These are phyloP conservation scores for Arthrobotrys sinensis DNA, from an alignment of 2,329 filamentous ascomycete genomes.

Conservation along the genomic window DNA sequence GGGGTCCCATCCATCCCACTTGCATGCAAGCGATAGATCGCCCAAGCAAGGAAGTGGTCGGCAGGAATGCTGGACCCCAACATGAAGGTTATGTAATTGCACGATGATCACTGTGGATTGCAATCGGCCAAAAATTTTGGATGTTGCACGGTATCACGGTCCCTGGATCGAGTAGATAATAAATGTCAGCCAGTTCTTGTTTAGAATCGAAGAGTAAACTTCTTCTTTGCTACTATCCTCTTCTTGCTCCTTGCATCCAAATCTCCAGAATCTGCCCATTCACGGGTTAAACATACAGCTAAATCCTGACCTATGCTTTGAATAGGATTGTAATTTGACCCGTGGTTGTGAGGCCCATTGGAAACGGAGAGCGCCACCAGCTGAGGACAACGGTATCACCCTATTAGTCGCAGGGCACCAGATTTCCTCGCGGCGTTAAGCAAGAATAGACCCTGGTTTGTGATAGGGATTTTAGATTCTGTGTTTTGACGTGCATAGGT, in stretches of 20 bases:
- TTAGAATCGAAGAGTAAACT: slow-evolving; percentile 17
- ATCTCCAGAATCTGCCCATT: slow-evolving; percentile 23
- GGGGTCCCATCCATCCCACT: slow-evolving; percentile 8
- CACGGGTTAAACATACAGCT: slow-evolving; percentile 4
- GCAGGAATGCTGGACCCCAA: slow-evolving; percentile 33
- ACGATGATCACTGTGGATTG: slow-evolving; percentile 34
- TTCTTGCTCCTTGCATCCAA: slow-evolving; percentile 34
- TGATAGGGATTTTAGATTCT: slow-evolving; percentile 41
- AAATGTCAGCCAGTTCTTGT: slow-evolving; percentile 8
- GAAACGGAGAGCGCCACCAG: slow-evolving; percentile 48
- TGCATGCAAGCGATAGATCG: slow-evolving; percentile 50
- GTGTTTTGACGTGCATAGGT: slow-evolving; percentile 57
- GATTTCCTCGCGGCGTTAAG: slow-evolving; percentile 50
- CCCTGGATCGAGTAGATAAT: slow-evolving; percentile 1
- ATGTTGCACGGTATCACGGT: slow-evolving; percentile 19
- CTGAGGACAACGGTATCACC: slow-evolving; percentile 29
- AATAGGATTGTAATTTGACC: slow-evolving; percentile 42
- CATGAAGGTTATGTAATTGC: slow-evolving; percentile 46
- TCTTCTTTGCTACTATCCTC: not conserved
- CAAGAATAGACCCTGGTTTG: slow-evolving; percentile 47
- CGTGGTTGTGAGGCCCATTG: slow-evolving; percentile 43
- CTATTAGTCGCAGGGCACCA: not conserved
- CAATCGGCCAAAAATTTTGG: slow-evolving; percentile 9
- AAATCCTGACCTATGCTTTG: not conserved
- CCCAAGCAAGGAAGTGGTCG: slow-evolving; percentile 47